Conservation (phyloP, 2,329 filamentous ascomycete species). For the Paraphoma sp. region DNA sequence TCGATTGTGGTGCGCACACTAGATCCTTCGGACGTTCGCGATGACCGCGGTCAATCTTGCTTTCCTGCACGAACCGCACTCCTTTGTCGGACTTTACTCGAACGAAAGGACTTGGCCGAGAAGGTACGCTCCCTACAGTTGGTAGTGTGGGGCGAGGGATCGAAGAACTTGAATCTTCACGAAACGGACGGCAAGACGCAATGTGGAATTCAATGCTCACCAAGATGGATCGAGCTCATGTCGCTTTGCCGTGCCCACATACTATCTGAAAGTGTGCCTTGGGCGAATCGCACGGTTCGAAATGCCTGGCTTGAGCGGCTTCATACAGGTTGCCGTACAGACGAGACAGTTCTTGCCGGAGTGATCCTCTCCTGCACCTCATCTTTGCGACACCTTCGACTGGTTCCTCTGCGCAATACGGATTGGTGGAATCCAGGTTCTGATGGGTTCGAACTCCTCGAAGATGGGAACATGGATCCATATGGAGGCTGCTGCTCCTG, state of each 20-base stretch:
- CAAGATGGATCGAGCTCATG: no score
- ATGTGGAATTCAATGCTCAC: no score
- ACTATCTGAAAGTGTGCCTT: background rate
- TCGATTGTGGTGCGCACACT: background rate
- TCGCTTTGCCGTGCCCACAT: background rate
- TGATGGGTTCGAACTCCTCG: background rate
- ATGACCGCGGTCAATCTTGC: background rate
- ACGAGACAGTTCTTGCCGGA: background rate
- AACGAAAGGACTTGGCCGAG: background rate
- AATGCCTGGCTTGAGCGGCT: background rate
- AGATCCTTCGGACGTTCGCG: background rate
- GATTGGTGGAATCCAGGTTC: background rate
- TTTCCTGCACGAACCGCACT: background rate
- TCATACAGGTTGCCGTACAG: background rate
- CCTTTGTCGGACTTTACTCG: background rate
- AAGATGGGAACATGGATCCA: background rate
- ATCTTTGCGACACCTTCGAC: background rate
- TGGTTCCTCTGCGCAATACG: background rate
- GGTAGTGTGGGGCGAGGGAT: background rate
- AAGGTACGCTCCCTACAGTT: background rate
- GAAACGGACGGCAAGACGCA: no score
- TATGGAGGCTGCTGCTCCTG: background rate
- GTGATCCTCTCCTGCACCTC: background rate
- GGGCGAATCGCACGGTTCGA: background rate
- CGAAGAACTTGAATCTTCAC: background rate